Conservation (phyloP, 2,329 filamentous ascomycete genomes). For the Trichoderma lentiforme region DNA sequence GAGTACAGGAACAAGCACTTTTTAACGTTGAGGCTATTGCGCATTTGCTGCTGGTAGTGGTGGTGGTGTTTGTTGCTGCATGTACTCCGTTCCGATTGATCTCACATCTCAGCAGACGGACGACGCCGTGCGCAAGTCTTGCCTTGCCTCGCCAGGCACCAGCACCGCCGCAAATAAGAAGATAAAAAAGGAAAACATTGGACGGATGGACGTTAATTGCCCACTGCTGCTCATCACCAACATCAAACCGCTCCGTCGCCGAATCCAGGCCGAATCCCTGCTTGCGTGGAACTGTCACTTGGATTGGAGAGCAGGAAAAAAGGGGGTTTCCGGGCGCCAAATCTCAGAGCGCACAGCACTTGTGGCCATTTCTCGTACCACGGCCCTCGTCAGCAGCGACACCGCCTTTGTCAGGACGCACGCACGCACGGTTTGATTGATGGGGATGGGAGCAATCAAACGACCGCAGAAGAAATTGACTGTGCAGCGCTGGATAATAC, state of each 20-base stretch:
- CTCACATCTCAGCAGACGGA: neutral
- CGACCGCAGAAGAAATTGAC: neutral
- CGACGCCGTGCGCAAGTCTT: neutral
- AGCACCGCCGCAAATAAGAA: neutral
- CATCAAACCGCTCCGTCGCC: conserved; percentile 7
- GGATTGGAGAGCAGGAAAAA: neutral
- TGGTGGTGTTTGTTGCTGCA: neutral
- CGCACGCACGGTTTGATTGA: neutral
- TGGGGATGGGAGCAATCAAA: neutral
- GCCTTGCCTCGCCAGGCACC: neutral
- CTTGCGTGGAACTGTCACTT: conserved; percentile 6
- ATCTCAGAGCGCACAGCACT: neutral
- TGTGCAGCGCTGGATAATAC: neutral
- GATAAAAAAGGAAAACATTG: neutral
- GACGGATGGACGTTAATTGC: neutral
- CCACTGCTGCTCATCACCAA: conserved; percentile 6
- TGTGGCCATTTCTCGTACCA: neutral
- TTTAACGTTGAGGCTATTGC: conserved; percentile 7
- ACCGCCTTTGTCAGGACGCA: conserved; percentile 6
- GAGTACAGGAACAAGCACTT: neutral
- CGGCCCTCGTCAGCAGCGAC: conserved; percentile 12
- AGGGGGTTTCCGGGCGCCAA: conserved; percentile 3
- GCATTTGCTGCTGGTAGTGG: neutral
- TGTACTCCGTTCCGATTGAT: neutral
- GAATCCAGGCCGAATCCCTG: conserved; percentile 15